Evolutionary conservation across 2,329 filamentous ascomycete genomes (phyloP), one percentile per base, ranked within the genome.

Genomic region (Grosmannia clavigera): DNA sequence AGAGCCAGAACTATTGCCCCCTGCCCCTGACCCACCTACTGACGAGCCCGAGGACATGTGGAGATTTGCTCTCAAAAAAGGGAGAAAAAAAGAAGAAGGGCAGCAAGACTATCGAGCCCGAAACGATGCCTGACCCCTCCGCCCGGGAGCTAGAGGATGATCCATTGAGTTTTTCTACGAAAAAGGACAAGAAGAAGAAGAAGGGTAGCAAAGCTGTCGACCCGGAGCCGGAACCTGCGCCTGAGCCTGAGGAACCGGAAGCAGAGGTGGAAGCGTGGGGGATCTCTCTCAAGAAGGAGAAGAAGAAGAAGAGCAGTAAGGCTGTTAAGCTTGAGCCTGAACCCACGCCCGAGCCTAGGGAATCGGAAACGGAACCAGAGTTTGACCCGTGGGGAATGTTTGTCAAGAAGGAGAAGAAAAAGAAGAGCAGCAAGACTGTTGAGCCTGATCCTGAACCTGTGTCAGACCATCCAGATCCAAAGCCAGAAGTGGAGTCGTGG

Each of bases 131-230:
- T 2, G 22, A 27, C 5, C 31, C 46, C 3, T 48, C 54, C 5
- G 46, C 48, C 4, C 46, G 54, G 1, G 51, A 61, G 38, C 55
- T 27, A 2, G 59, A 60, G 11, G 60, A 62, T 1, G 61, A 62
- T 35, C 1, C 48, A 12, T 66, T 61, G 63, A 60, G 57, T 16
- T 43, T 56, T 6, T 9, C 55, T 6, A 46, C 40, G 3, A 66
- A 66, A 16, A 67, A 66, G 43, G 63, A 67, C 10, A 68, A 68
- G 62, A 70, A 65, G 65, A 70, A 65, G 65, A 70, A 56, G 22
- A 53, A 54, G 12, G 33, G 57, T 14, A 40, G 38, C 25, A 62
- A 38, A 19, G 29, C 14, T 22, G 31, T 31, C 55, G 40, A 31
- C 10, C 61, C 57, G 6, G 73, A 27, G 11, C 57, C 66, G 1